Evolutionary conservation across 805 yeast species (phyloP).

Genomic region (Debaryomyces prosopidis): DNA sequence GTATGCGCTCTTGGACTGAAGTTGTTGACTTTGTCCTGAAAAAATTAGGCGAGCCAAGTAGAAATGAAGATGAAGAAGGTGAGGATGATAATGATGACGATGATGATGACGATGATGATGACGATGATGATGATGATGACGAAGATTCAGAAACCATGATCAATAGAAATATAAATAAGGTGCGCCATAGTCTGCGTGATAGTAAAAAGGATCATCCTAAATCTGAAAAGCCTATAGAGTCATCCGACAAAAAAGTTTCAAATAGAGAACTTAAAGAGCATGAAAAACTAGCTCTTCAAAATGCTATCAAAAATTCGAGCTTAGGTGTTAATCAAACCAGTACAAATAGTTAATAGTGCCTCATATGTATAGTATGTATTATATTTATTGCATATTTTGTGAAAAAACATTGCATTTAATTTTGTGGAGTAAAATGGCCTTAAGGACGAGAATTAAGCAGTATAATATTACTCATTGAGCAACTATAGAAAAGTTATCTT

Average conservation of each 20-base stretch:
- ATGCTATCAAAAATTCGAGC: constrained; percentile 15
- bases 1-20: constrained; percentile 29
- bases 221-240: background rate
- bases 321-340: background rate
- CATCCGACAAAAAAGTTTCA: background rate
- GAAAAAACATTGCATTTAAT: too few species aligned
- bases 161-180: background rate
- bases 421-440: background rate
- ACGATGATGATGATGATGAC: constrained; percentile 10
- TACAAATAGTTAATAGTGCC: too few species aligned
- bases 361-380: too few species aligned
- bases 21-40: constrained; percentile 24
- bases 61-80: constrained; percentile 19
- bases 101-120: constrained; percentile 4
- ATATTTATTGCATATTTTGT: too few species aligned
- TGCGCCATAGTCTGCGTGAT: background rate
- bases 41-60: constrained; percentile 20
- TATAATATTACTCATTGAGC: too few species aligned
- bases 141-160: constrained; percentile 4
- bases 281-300: constrained; percentile 17
- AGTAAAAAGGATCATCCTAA: background rate
- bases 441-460: background rate
- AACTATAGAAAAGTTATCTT: background rate
- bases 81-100: constrained; percentile 14
- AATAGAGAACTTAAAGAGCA: constrained; percentile 16